Percentiles rank a stretch among this genome's conserved stretches.
Conservation (phyloP, 768 basidiomycete genomes). For the Hypholoma fasciculare region DNA sequence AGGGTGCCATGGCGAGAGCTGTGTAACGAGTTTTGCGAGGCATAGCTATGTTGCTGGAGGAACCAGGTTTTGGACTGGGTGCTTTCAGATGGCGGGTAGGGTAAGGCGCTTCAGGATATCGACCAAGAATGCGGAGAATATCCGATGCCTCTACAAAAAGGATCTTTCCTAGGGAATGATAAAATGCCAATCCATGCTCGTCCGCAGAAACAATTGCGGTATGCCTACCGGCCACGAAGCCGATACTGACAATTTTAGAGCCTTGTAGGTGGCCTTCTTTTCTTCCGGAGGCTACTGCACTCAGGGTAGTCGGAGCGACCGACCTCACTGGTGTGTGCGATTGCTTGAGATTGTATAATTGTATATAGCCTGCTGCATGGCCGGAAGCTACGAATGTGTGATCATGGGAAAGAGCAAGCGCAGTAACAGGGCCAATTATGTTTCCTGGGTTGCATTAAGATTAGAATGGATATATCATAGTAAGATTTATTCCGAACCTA, state of each 20-base stretch:
- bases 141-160: slow-evolving; percentile 95
- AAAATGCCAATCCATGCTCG: slow-evolving; percentile 90
- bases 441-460: slow-evolving; percentile 44
- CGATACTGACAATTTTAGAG: slow-evolving; percentile 77
- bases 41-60: slow-evolving; percentile 27
- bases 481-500: slow-evolving; percentile 44
- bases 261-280: slow-evolving; percentile 86
- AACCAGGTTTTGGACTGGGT: slow-evolving; percentile 10
- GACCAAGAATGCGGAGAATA: slow-evolving; percentile 89
- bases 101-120: slow-evolving; percentile 61
- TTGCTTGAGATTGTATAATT: slow-evolving; percentile 79
- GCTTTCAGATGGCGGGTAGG: slow-evolving; percentile 3
- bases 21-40: slow-evolving; percentile 59
- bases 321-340: slow-evolving; percentile 68
- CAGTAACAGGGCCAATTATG: slow-evolving; percentile 76
- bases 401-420: slow-evolving; percentile 88
- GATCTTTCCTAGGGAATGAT: slow-evolving; percentile 91
- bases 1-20: slow-evolving; percentile 75
- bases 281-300: slow-evolving; percentile 70
- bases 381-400: slow-evolving; percentile 92
- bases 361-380: slow-evolving; percentile 81
- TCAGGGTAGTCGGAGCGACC: slow-evolving; percentile 67
- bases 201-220: slow-evolving; percentile 93
- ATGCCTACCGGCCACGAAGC: slow-evolving; percentile 88
- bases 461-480: slow-evolving; percentile 1